Evolutionary conservation across 345 rosid genomes (phyloP).

Genomic region (Camelina hispida): DNA sequence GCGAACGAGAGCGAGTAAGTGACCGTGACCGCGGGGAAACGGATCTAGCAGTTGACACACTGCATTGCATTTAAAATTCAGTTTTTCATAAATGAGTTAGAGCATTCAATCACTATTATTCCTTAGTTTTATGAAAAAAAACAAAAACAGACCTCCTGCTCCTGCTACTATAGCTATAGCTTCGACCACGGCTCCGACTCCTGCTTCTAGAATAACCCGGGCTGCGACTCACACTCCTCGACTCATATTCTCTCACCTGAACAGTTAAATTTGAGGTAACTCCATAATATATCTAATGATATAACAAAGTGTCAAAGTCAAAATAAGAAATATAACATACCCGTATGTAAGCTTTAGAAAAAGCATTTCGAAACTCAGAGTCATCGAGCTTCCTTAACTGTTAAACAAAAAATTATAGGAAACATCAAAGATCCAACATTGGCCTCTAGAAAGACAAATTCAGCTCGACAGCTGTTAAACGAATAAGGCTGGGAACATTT

Average conservation of each 20-base stretch:
- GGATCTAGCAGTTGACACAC: conserved; percentile 61
- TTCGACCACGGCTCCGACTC: conserved; percentile 50
- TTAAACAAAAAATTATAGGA: conserved; percentile 27
- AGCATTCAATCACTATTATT: neutral
- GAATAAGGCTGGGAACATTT: neutral
- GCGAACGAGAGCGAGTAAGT: conserved; percentile 52
- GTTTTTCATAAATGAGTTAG: neutral
- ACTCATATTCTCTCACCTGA: conserved; percentile 87
- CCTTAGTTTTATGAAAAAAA: neutral
- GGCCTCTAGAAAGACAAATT: neutral
- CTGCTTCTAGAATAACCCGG: conserved; percentile 54
- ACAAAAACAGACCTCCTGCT: conserved; percentile 61
- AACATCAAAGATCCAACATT: conserved; percentile 14
- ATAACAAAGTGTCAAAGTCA: neutral
- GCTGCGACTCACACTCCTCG: conserved; percentile 72
- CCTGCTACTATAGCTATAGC: conserved; percentile 56
- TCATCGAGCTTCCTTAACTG: conserved; percentile 90
- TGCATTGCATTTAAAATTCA: conserved; percentile 41
- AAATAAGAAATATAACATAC: conserved; percentile 49
- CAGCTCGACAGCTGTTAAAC: neutral
- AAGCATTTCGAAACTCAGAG: conserved; percentile 88
- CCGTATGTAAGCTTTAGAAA: conserved; percentile 79
- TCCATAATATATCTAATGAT: neutral
- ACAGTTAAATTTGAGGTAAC: neutral
- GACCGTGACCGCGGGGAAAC: conserved; percentile 56